Evolutionary conservation across 2,329 filamentous ascomycete species (phyloP).

Genomic region (Macroventuria anomochaeta): DNA sequence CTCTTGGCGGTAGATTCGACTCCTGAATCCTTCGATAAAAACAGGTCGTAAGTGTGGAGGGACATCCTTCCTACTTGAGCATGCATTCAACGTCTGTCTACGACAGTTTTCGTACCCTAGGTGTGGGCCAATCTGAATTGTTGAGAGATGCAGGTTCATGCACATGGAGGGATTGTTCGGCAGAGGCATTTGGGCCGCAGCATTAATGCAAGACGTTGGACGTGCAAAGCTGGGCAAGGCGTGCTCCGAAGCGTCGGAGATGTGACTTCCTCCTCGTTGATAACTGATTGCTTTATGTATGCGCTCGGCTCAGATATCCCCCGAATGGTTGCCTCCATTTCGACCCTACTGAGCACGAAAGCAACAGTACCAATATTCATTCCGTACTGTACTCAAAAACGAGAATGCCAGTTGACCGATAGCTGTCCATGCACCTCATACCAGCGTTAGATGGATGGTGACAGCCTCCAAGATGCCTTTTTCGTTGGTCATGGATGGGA

Average conservation of each 20-base stretch:
- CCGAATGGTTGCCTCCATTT: too few relatives aligned
- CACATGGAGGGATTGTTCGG: background rate
- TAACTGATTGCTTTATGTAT: background rate
- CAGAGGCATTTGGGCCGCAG: background rate
- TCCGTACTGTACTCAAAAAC: too few relatives aligned
- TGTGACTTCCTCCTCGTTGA: background rate
- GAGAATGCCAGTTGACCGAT: background rate
- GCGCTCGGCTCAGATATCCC: background rate
- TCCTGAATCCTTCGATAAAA: background rate
- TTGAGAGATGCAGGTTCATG: background rate
- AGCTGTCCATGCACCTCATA: background rate
- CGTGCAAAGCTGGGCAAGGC: background rate
- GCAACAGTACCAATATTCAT: too few relatives aligned
- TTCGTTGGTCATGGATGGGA: constrained; percentile 8
- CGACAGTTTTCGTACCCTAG: background rate
- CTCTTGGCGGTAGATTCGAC: too few relatives aligned
- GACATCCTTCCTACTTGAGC: background rate
- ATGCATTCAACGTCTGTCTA: background rate
- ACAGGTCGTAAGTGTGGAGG: background rate
- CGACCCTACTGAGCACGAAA: background rate
- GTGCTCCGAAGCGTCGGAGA: background rate
- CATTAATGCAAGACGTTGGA: background rate
- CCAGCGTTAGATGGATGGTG: constrained; percentile 23
- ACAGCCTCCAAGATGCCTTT: constrained; percentile 22
- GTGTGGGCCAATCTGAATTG: background rate